These are phyloP conservation scores for Lineolata rhizophorae DNA, from an alignment of 495 filamentous ascomycete genomes.

Conservation along the genomic window DNA sequence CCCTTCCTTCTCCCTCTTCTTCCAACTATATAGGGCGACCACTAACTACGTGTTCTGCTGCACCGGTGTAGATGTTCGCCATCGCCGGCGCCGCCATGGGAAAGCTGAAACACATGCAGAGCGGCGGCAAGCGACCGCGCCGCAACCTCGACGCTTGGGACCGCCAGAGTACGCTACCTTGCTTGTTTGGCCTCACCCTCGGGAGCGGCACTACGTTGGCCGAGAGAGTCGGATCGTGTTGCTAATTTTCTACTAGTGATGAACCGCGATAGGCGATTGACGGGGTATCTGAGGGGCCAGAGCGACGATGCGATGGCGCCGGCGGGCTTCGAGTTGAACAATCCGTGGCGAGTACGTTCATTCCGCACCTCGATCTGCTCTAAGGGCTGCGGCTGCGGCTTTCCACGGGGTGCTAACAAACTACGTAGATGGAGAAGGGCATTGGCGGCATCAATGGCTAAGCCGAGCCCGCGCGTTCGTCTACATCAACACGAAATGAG, in stretches of 20 bases:
- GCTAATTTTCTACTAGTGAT: too few relatives aligned
- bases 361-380: slow-evolving; percentile 3
- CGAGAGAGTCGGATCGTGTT: too few relatives aligned
- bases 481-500: slow-evolving; percentile 5
- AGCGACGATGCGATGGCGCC: slow-evolving; percentile 61
- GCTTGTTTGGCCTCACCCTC: too few relatives aligned
- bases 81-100: slow-evolving; percentile 56
- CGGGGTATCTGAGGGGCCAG: slow-evolving; percentile 67
- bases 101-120: slow-evolving; percentile 52
- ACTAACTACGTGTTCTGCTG: slow-evolving; percentile 2
- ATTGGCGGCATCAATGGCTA: slow-evolving; percentile 2
- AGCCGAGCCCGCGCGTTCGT: neutral
- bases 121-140: slow-evolving; percentile 69
- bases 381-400: too few relatives aligned
- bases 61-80: slow-evolving; percentile 96
- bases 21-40: too few relatives aligned
- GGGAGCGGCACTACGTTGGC: too few relatives aligned
- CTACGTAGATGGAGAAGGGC: too few relatives aligned
- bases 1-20: slow-evolving; percentile 9
- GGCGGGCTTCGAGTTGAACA: slow-evolving; percentile 77
- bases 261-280: slow-evolving; percentile 81
- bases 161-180: too few relatives aligned
- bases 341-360: slow-evolving; percentile 73
- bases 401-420: too few relatives aligned
- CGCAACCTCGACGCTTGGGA: slow-evolving; percentile 87